Conservation (phyloP, 2,329 filamentous ascomycete species). For the Alternaria brassicicola region DNA sequence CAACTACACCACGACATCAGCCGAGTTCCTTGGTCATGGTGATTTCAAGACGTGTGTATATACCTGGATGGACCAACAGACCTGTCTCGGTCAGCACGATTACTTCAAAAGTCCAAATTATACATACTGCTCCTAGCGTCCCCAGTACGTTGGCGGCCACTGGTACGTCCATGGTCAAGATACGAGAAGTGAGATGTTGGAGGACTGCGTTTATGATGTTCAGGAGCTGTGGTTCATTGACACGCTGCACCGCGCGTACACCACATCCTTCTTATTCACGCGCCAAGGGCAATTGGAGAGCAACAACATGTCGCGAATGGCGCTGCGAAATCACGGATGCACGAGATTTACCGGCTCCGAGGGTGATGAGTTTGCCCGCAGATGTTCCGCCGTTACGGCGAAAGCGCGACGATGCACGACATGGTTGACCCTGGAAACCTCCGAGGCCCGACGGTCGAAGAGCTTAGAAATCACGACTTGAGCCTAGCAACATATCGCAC, state of each 20-base stretch:
- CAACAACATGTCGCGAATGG: background rate
- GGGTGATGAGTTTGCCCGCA: background rate
- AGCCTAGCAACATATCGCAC: background rate
- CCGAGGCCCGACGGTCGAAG: constrained; percentile 20
- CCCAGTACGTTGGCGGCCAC: constrained; percentile 64
- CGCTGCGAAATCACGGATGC: background rate
- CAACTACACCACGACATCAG: constrained; percentile 53
- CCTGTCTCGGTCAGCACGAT: constrained; percentile 26
- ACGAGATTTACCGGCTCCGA: background rate
- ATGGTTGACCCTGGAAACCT: constrained; percentile 10
- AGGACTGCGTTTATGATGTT: background rate
- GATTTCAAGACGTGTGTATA: background rate
- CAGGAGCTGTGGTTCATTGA: background rate
- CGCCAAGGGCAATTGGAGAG: background rate
- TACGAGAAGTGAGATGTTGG: background rate
- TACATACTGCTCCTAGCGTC: constrained; percentile 62
- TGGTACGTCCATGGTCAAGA: constrained; percentile 59
- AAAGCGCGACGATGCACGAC: constrained; percentile 7
- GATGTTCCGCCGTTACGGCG: background rate
- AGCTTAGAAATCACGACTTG: constrained; percentile 30
- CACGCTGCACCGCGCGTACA: constrained; percentile 2
- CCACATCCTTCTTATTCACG: background rate
- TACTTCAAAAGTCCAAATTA: too few relatives aligned
- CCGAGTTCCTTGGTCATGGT: background rate
- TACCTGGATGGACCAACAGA: constrained; percentile 71